Base-by-base conservation (phyloP, 441 rosid genomes). In the Eutrema salsugineum region DNA sequence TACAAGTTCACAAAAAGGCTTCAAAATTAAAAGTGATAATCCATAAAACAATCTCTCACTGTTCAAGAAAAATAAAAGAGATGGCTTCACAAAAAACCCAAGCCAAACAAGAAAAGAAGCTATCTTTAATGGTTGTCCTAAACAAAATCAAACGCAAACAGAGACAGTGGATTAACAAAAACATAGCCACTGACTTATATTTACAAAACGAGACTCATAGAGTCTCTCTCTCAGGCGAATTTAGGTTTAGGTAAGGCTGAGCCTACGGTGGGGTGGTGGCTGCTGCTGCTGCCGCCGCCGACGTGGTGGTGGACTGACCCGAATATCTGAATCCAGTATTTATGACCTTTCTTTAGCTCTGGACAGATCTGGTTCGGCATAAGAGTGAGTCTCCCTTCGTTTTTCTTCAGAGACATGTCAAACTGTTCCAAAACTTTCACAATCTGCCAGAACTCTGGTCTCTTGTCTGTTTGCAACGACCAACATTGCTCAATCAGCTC, bases 371-470 rank as follows among this genome's bases (percentile, higher is more conserved):
- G 79, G 70, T 72, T 81, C 15, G 59, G 82, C 17, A 69, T 81
- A 40, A 86, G 77, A 67, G 59, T 83, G 64, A 94, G 73, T 5
- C 78, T 90, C 61, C 97, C 97, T 32, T 90, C 83, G 8, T 5
- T 58, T 12, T 83, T 83, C 36, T 83, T 83, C 36, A 82, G 75
- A 1, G 92, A 91, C 30, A 81, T 69, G 14, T 83, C 73, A 47
- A 93, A 93, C 66, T 91, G 88, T 85, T 95, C 97, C 64, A 95
- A 68, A 19, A 89, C 87, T 80, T 86, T 88, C 38, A 95, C 93
- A 19, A 93, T 79, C 80, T 91, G 96, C 85, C 91, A 80, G 76
- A 90, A 94, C 28, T 94, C 99, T 0, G 97, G 99, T 85, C 99
- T 84, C 82, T 85, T 91, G 30, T 89, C 96, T 1, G 93, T 81